Percentiles rank a stretch among this genome's conserved stretches.
These are phyloP conservation scores for Fusarium paranaense DNA, from an alignment of 2,329 filamentous ascomycete species.

Conservation along the genomic window DNA sequence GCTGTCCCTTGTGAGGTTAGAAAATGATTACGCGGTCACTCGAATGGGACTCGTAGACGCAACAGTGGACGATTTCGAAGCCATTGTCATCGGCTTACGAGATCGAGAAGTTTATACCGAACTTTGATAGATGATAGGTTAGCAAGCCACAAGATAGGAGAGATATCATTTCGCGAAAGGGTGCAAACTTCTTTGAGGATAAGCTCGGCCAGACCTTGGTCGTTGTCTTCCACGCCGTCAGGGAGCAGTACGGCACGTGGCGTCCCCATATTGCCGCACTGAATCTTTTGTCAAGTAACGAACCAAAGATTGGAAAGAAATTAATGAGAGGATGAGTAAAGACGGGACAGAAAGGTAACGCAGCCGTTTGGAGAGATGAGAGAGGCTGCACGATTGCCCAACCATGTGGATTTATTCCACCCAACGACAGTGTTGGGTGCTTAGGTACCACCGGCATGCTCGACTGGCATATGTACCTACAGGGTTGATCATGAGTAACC, in stretches of 20 bases:
- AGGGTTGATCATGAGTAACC: not conserved
- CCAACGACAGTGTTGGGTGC: not conserved
- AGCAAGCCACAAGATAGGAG: not conserved
- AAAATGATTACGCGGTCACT: not conserved
- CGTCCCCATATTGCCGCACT: not conserved
- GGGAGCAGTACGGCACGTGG: not conserved
- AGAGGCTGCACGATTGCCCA: not conserved
- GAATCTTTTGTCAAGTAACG: not conserved
- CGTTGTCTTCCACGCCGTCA: not conserved
- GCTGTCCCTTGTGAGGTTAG: not conserved
- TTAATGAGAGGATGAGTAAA: not conserved
- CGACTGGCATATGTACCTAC: not conserved
- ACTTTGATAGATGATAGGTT: not conserved
- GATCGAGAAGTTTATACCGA: not conserved
- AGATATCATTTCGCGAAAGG: not conserved
- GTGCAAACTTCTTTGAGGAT: not conserved
- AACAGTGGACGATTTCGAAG: not conserved
- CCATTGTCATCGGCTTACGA: not conserved
- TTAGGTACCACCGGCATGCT: not conserved
- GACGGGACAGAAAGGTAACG: not conserved
- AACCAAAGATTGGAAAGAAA: not conserved
- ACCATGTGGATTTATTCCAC: not conserved
- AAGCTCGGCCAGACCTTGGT: not conserved
- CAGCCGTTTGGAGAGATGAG: not conserved
- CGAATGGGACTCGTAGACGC: not conserved